These are phyloP conservation scores for Nakaseomyces nivariensis DNA, from an alignment of 1,139 yeast species.

Conservation along the genomic window DNA sequence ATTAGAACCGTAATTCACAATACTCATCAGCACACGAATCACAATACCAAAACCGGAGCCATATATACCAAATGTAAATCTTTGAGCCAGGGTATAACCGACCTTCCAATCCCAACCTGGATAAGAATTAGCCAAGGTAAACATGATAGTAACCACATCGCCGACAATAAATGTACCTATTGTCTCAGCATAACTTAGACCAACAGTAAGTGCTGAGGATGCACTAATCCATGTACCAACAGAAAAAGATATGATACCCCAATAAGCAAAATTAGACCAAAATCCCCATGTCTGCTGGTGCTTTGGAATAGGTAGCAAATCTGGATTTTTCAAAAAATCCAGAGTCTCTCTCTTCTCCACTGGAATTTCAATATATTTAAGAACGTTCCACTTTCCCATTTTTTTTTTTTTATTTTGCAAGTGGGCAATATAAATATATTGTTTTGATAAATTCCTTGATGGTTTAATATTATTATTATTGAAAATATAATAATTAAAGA, in stretches of 20 bases:
- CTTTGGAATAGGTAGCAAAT: slow-evolving; percentile 31
- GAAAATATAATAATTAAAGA: too few species aligned
- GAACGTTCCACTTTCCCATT: slow-evolving; percentile 3
- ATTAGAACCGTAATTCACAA: slow-evolving; percentile 36
- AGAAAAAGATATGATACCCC: slow-evolving; percentile 35
- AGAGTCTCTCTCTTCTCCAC: slow-evolving; percentile 26
- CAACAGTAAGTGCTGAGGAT: slow-evolving; percentile 33
- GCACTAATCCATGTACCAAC: slow-evolving; percentile 38
- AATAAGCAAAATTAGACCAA: slow-evolving; percentile 34
- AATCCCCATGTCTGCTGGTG: slow-evolving; percentile 34
- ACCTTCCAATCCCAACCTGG: slow-evolving; percentile 39
- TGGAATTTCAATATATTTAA: slow-evolving; percentile 27
- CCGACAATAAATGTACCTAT: slow-evolving; percentile 36
- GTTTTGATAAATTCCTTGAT: too few species aligned
- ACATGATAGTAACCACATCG: slow-evolving; percentile 33
- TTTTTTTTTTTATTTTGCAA: neutral
- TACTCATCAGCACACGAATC: slow-evolving; percentile 34
- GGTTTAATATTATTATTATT: too few species aligned
- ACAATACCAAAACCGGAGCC: slow-evolving; percentile 36
- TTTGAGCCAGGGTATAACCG: slow-evolving; percentile 38
- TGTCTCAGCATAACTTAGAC: slow-evolving; percentile 34
- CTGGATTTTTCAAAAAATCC: slow-evolving; percentile 31
- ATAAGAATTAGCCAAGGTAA: slow-evolving; percentile 35
- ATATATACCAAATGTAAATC: slow-evolving; percentile 38
- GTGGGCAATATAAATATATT: too few species aligned